Percentiles rank a stretch among this genome's conserved stretches.
Evolutionary conservation across 805 yeast species (phyloP).

Genomic region (Candida saitoana): DNA sequence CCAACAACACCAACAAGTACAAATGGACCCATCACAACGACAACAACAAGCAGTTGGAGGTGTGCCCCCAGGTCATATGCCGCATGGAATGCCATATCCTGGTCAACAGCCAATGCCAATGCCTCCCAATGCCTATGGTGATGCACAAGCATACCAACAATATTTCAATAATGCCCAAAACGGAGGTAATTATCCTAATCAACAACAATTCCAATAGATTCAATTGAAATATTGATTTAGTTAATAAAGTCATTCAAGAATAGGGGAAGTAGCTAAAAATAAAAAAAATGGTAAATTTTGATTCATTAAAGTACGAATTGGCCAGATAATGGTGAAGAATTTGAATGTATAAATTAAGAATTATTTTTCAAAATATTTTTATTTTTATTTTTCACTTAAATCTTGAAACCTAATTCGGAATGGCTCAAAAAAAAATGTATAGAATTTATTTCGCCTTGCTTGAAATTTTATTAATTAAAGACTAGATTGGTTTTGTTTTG

Average conservation of each 20-base stretch:
- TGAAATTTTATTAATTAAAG: too few species aligned
- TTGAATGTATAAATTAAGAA: too few species aligned
- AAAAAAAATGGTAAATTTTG: too few species aligned
- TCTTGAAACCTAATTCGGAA: too few species aligned
- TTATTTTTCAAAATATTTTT: too few species aligned
- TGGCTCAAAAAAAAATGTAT: too few species aligned
- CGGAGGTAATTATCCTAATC: slow-evolving; percentile 43
- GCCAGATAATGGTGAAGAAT: too few species aligned
- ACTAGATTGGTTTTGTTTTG: too few species aligned
- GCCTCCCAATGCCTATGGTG: slow-evolving; percentile 46
- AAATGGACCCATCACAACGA: slow-evolving; percentile 24
- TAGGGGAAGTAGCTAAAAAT: too few species aligned
- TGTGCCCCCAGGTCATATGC: slow-evolving; percentile 39
- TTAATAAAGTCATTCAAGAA: not conserved
- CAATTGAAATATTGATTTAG: not conserved
- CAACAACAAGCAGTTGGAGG: slow-evolving; percentile 30
- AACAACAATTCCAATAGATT: slow-evolving; percentile 52
- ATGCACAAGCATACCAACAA: slow-evolving; percentile 60
- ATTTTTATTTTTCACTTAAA: too few species aligned
- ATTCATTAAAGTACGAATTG: too few species aligned
- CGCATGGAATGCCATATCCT: slow-evolving; percentile 45
- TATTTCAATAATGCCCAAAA: slow-evolving; percentile 56
- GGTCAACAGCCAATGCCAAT: slow-evolving; percentile 41
- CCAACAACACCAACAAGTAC: slow-evolving; percentile 28
- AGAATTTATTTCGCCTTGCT: too few species aligned